Conservation (phyloP, 129 eudicot genomes). For the Flaveria brownii region DNA sequence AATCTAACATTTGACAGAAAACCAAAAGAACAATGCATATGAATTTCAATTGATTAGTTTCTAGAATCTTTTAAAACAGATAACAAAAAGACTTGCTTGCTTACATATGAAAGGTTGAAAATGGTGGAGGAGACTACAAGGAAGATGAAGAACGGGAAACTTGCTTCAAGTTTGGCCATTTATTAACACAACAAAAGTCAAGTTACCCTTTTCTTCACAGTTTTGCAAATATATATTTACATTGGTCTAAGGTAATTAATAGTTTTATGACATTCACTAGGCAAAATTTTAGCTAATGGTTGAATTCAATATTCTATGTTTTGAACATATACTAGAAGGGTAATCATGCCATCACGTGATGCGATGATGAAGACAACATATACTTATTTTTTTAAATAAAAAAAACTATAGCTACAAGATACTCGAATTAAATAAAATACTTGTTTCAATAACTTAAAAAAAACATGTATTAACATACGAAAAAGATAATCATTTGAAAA, state of each 20-base stretch:
- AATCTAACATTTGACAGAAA: no score
- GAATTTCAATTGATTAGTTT: neutral
- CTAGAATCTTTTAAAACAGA: neutral
- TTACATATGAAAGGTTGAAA: conserved; percentile 26
- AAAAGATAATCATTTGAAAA: no score
- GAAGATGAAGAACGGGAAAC: conserved; percentile 24
- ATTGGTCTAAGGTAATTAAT: conserved; percentile 1
- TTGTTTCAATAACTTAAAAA: no score
- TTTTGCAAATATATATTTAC: neutral
- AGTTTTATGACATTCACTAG: conserved; percentile 32
- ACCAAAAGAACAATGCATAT: no score
- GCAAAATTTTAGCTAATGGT: neutral
- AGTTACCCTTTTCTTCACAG: neutral
- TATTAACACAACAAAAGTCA: neutral
- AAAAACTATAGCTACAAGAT: no score
- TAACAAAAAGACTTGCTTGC: neutral
- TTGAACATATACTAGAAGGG: no score
- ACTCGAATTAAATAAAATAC: no score
- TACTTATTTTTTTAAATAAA: no score
- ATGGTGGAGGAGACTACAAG: conserved; percentile 12
- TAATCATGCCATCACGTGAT: no score
- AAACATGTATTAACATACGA: no score
- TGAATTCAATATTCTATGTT: no score
- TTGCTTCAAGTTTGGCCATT: conserved; percentile 34
- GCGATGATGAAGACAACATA: no score